These are phyloP conservation scores for Pseudoturritis turrita DNA, from an alignment of 345 rosid species.

Conservation along the genomic window DNA sequence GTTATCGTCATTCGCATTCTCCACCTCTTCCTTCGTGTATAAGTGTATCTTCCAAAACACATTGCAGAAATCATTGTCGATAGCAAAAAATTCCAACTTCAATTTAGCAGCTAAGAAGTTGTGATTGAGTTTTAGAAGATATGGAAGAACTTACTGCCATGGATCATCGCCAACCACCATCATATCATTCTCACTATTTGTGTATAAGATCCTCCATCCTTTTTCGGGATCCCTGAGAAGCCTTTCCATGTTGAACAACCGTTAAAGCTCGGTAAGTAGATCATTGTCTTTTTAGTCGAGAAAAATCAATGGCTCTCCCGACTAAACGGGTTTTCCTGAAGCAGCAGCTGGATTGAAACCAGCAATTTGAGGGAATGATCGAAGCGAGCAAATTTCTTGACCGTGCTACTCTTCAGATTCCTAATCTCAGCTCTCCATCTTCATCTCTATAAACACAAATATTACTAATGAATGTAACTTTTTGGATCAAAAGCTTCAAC, in stretches of 20 bases:
- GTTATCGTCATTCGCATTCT: constrained; percentile 80
- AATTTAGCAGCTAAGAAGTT: background rate
- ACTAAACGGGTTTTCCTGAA: constrained; percentile 54
- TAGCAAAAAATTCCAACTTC: background rate
- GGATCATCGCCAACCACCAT: constrained; percentile 96
- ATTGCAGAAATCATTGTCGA: constrained; percentile 71
- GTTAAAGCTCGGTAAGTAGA: constrained; percentile 68
- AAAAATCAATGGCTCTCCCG: constrained; percentile 92
- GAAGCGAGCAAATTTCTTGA: constrained; percentile 86
- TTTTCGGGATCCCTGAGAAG: constrained; percentile 61
- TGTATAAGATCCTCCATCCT: constrained; percentile 86
- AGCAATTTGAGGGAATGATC: constrained; percentile 49
- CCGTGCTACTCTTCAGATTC: constrained; percentile 76
- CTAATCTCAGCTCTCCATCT: constrained; percentile 78
- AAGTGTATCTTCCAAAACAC: constrained; percentile 84
- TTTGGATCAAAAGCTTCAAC: background rate
- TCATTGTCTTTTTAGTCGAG: constrained; percentile 63
- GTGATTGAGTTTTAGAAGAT: constrained; percentile 1
- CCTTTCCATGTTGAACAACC: constrained; percentile 81
- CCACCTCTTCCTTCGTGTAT: constrained; percentile 81
- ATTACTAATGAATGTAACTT: background rate
- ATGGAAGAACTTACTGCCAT: constrained; percentile 71
- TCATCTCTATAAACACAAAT: constrained; percentile 48
- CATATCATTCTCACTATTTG: constrained; percentile 84
- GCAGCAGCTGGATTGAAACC: constrained; percentile 46